Evolutionary conservation across 306 rosid species (phyloP).

Genomic region (Pyrus betulifolia): DNA sequence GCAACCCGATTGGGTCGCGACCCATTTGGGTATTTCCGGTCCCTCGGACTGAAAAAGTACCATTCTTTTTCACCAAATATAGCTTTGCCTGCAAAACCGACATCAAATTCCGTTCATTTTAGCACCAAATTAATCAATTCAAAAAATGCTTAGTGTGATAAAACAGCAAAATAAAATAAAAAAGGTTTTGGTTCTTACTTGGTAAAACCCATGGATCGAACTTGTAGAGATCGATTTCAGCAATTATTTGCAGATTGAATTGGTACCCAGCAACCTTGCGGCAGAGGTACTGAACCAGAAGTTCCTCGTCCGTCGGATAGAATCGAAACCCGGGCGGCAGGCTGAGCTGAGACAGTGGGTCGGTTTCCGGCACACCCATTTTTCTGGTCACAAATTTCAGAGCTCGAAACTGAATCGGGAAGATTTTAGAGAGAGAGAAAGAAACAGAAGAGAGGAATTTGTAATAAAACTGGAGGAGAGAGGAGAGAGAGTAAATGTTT

Average conservation of each 20-base stretch:
- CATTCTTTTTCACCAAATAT: slow-evolving; percentile 90
- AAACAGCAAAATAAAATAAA: background rate
- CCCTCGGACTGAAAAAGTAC: slow-evolving; percentile 89
- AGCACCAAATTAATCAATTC: background rate
- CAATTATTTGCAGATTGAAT: slow-evolving; percentile 68
- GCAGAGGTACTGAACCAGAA: slow-evolving; percentile 76
- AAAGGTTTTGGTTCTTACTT: slow-evolving; percentile 26
- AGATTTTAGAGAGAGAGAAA: background rate
- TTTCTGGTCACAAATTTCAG: background rate
- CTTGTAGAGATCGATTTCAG: slow-evolving; percentile 79
- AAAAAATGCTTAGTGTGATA: background rate
- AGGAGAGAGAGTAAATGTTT: background rate
- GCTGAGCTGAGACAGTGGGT: slow-evolving; percentile 56
- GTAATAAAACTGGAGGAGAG: background rate
- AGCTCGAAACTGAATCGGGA: background rate
- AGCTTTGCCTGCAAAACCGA: slow-evolving; percentile 52
- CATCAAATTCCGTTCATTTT: background rate
- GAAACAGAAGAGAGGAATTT: background rate
- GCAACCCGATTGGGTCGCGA: slow-evolving; percentile 91
- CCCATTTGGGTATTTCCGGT: slow-evolving; percentile 84
- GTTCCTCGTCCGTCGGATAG: slow-evolving; percentile 87
- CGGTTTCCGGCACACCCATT: slow-evolving; percentile 61
- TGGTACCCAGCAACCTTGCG: slow-evolving; percentile 89
- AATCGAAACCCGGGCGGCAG: slow-evolving; percentile 93
- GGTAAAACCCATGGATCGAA: slow-evolving; percentile 91